Evolutionary conservation across 495 filamentous ascomycete species (phyloP).

Genomic region (Penicillium daleae): DNA sequence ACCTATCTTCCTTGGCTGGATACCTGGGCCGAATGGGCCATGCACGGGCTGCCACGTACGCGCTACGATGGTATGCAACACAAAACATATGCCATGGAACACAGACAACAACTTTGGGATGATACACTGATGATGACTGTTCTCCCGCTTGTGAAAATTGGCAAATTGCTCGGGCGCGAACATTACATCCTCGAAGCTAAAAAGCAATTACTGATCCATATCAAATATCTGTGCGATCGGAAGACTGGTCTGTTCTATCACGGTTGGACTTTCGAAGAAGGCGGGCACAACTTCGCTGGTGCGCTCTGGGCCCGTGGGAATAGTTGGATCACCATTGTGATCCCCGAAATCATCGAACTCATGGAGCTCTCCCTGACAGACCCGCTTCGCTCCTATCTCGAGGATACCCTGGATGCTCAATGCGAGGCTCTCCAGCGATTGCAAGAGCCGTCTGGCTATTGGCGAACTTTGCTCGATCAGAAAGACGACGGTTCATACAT

Average conservation of each 20-base stretch:
- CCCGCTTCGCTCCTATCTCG: slow-evolving; percentile 60
- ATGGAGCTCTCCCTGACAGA: slow-evolving; percentile 59
- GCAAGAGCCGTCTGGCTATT: slow-evolving; percentile 61
- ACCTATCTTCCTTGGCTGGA: slow-evolving; percentile 72
- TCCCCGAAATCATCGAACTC: slow-evolving; percentile 72
- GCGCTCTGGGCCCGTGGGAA: slow-evolving; percentile 72
- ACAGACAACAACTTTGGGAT: slow-evolving; percentile 74
- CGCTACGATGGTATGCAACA: slow-evolving; percentile 75
- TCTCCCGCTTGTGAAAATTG: slow-evolving; percentile 74
- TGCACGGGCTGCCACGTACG: slow-evolving; percentile 69
- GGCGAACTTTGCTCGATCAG: slow-evolving; percentile 69
- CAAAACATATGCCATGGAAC: slow-evolving; percentile 59
- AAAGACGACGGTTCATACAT: slow-evolving; percentile 57
- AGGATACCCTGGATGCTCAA: slow-evolving; percentile 66
- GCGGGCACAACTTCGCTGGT: slow-evolving; percentile 71
- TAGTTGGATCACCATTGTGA: slow-evolving; percentile 72
- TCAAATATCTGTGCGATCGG: slow-evolving; percentile 72
- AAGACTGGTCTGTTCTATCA: slow-evolving; percentile 70
- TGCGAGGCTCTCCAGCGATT: slow-evolving; percentile 58
- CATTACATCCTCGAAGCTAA: slow-evolving; percentile 73
- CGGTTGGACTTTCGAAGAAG: slow-evolving; percentile 71
- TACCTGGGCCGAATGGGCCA: slow-evolving; percentile 75
- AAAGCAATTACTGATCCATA: slow-evolving; percentile 70
- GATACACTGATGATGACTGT: slow-evolving; percentile 85
- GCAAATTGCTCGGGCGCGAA: slow-evolving; percentile 61